A percentile compares a stretch with the other conserved stretches of the same genome.
Conservation (phyloP, 2,329 filamentous ascomycete genomes). For the Trichoderma semiorbis region DNA sequence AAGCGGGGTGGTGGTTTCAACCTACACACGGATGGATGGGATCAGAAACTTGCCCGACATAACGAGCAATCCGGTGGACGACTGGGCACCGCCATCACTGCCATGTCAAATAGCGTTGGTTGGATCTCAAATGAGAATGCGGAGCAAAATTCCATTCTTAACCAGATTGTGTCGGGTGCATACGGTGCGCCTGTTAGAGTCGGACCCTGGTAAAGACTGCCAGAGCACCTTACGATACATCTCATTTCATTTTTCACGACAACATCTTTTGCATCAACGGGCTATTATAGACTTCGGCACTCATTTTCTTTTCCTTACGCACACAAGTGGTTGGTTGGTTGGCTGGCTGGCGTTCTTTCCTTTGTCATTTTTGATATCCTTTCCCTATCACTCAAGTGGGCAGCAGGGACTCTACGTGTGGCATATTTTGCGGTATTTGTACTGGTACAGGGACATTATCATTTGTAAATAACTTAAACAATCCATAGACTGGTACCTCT, state of each 20-base stretch:
- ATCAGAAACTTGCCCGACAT: constrained; percentile 80
- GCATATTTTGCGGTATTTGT: constrained; percentile 10
- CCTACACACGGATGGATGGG: constrained; percentile 87
- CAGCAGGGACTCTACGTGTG: constrained; percentile 15
- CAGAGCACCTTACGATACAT: constrained; percentile 31
- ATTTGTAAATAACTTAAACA: constrained; percentile 16
- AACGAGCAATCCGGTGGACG: constrained; percentile 82
- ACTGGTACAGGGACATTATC: constrained; percentile 1
- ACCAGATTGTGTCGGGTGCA: constrained; percentile 59
- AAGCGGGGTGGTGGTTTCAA: constrained; percentile 90
- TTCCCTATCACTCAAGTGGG: constrained; percentile 21
- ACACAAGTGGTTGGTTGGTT: constrained; percentile 23
- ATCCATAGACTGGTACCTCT: constrained; percentile 12
- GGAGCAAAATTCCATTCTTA: constrained; percentile 56
- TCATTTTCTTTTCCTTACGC: constrained; percentile 27
- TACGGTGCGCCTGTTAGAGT: constrained; percentile 60
- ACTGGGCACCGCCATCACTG: constrained; percentile 73
- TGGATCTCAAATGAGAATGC: constrained; percentile 58
- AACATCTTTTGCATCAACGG: constrained; percentile 33
- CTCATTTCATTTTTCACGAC: constrained; percentile 24
- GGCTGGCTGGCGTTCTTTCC: constrained; percentile 32
- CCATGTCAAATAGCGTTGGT: constrained; percentile 69
- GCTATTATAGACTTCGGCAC: constrained; percentile 36
- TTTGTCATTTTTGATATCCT: constrained; percentile 32
- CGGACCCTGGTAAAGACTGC: constrained; percentile 52